Conservation (phyloP, 2,329 filamentous ascomycete genomes). For the Epichloe typhina region DNA sequence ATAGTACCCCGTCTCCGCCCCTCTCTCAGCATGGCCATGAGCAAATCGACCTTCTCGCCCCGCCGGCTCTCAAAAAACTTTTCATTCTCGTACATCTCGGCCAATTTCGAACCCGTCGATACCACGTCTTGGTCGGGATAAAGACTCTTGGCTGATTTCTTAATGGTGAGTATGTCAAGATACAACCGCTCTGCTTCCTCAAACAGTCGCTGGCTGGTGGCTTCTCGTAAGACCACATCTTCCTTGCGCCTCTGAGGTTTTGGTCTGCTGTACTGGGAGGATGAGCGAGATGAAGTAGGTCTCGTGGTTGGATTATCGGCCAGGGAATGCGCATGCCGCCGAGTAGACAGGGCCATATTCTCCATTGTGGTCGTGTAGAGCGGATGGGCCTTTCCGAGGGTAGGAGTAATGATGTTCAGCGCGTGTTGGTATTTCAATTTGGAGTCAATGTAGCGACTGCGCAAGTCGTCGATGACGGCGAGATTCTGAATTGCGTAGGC, state of each 20-base stretch:
- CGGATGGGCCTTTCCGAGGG: conserved; percentile 13
- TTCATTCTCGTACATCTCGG: conserved; percentile 17
- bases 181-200: conserved; percentile 14
- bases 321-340: conserved; percentile 1
- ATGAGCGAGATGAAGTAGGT: not conserved
- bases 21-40: conserved; percentile 5
- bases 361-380: conserved; percentile 12
- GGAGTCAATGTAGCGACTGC: conserved; percentile 11
- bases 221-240: conserved; percentile 6
- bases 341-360: conserved; percentile 10
- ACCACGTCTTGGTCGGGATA: conserved; percentile 13
- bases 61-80: conserved; percentile 12
- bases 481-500: conserved; percentile 14
- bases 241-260: conserved; percentile 1
- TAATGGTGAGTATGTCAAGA: conserved; percentile 12
- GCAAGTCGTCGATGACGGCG: conserved; percentile 14
- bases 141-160: conserved; percentile 11
- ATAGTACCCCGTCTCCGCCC: conserved; percentile 8
- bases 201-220: conserved; percentile 8
- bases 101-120: conserved; percentile 13
- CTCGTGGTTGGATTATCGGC: not conserved
- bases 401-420: conserved; percentile 10
- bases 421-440: conserved; percentile 11
- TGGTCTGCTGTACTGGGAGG: not conserved
- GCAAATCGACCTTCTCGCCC: conserved; percentile 8